phyloP scores from a whole-genome alignment of 352 stramenopile genomes.

The Phytophthora sp. region DNA sequence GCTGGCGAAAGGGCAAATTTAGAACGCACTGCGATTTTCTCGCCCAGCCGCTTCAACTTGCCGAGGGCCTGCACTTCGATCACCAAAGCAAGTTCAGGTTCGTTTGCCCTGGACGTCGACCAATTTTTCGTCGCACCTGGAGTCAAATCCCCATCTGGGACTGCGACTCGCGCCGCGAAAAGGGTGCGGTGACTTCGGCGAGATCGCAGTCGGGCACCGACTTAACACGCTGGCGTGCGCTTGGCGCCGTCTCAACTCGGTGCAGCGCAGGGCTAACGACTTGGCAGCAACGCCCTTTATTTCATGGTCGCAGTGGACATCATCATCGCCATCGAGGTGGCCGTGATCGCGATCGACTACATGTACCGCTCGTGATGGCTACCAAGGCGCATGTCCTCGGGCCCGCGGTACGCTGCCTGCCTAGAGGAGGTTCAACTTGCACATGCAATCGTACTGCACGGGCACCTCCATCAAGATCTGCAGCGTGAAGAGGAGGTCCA shows the following conservation, averaged over 20 bases:
- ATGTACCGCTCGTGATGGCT: not conserved
- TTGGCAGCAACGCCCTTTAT: conserved; percentile 14
- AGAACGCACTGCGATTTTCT: not conserved
- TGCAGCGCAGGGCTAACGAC: not conserved
- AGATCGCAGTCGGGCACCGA: too few species aligned
- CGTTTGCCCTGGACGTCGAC: not conserved
- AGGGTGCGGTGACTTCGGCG: not conserved
- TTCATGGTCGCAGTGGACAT: conserved; percentile 3
- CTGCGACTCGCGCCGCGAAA: too few species aligned
- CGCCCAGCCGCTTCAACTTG: not conserved
- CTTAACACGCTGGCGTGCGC: conserved; percentile 22
- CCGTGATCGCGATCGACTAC: not conserved
- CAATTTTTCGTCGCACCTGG: conserved; percentile 11
- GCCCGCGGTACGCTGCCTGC: not conserved
- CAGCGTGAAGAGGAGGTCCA: conserved; percentile 47
- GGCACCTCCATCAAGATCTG: conserved; percentile 53
- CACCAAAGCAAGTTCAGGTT: conserved; percentile 2
- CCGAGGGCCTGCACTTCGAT: not conserved
- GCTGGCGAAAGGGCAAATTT: not conserved
- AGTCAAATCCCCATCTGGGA: conserved; percentile 10
- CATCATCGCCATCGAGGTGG: not conserved
- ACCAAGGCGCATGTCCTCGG: not conserved
- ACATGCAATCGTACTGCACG: conserved; percentile 49
- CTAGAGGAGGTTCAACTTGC: conserved; percentile 52
- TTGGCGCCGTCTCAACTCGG: conserved; percentile 6